Evolutionary conservation across 208 protist species (phyloP).

Genomic region (Acanthamoeba healyi): DNA sequence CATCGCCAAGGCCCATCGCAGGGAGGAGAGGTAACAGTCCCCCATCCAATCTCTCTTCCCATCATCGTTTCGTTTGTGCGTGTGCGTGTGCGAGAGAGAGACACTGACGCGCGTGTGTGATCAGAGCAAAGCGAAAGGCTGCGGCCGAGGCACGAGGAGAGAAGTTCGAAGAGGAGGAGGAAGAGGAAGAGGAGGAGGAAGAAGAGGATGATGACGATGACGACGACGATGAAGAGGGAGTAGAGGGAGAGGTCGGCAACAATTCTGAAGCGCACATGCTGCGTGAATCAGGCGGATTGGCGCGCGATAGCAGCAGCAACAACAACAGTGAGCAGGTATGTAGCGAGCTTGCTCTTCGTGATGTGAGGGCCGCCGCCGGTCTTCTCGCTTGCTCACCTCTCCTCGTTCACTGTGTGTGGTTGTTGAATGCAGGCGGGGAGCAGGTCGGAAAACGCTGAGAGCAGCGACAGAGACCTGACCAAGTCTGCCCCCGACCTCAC

Average conservation of each 20-base stretch:
- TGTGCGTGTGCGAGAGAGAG: no score
- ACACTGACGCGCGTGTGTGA: background rate
- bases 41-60: background rate
- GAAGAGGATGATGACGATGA: constrained; percentile 3
- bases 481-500: background rate
- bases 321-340: background rate
- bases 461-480: constrained; percentile 8
- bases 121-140: background rate
- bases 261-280: background rate
- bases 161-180: background rate
- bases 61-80: no score
- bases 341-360: no score
- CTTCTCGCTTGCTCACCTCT: background rate
- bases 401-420: background rate
- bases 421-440: background rate
- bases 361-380: no score
- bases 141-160: background rate
- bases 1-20: background rate
- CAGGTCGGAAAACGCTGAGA: constrained; percentile 12
- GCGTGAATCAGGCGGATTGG: background rate
- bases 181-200: constrained; percentile 4
- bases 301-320: no score
- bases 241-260: no score
- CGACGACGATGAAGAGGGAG: constrained; percentile 13
- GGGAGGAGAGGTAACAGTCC: background rate